These are phyloP conservation scores for Daldinia loculata DNA, from an alignment of 495 filamentous ascomycete species.

Conservation along the genomic window DNA sequence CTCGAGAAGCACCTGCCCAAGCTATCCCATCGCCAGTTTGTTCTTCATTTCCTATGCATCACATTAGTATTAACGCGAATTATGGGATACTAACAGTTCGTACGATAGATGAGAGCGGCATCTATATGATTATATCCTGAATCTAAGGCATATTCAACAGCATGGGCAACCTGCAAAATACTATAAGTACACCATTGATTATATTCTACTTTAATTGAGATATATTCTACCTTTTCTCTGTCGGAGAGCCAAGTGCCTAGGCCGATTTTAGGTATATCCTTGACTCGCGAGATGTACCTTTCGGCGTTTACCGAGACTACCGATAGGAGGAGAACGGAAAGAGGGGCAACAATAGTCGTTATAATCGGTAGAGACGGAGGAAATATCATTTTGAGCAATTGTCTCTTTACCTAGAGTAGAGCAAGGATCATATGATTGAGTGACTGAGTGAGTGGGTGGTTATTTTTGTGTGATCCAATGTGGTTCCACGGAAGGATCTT, in stretches of 20 bases:
- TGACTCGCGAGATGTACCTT: not conserved
- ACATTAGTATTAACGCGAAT: constrained; percentile 53
- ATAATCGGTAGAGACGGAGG: not conserved
- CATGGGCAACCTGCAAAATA: constrained; percentile 34
- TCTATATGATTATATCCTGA: constrained; percentile 71
- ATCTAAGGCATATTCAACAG: constrained; percentile 50
- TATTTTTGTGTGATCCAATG: not conserved
- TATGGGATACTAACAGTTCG: not conserved
- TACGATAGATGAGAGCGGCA: constrained; percentile 42
- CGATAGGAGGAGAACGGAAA: constrained; percentile 5
- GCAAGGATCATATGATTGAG: not conserved
- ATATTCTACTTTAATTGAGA: not conserved
- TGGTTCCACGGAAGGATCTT: not conserved
- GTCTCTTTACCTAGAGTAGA: not conserved
- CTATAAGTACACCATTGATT: not conserved
- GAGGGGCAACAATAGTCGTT: not conserved
- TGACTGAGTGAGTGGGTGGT: not conserved
- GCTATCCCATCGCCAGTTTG: constrained; percentile 65
- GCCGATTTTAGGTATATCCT: constrained; percentile 56
- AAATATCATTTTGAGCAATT: constrained; percentile 3
- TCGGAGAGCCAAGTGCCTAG: constrained; percentile 59
- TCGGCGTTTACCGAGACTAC: constrained; percentile 4
- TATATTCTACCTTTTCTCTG: constrained; percentile 28
- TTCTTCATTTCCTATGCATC: constrained; percentile 56
- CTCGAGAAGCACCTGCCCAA: constrained; percentile 62